Evolutionary conservation across 768 basidiomycete species (phyloP).

Genomic region (Kwoniella sp.): DNA sequence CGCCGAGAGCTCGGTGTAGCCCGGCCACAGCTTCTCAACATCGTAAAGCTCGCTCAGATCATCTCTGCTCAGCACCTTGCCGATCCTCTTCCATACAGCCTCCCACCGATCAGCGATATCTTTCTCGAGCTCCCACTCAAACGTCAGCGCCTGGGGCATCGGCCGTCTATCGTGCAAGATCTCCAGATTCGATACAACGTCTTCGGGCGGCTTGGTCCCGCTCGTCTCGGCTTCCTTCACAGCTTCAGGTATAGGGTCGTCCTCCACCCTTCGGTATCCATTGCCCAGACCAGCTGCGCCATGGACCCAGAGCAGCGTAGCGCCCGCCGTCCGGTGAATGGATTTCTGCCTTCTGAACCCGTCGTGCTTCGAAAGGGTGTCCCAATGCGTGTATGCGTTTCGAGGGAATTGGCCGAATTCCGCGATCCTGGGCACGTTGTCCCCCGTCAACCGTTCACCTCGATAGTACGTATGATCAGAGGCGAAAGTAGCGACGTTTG

Average conservation of each 20-base stretch:
- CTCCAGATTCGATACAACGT: not conserved
- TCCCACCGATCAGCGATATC: not conserved
- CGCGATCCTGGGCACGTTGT: not conserved
- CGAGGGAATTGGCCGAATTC: slow-evolving; percentile 7
- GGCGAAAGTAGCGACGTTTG: slow-evolving; percentile 6
- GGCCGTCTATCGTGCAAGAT: slow-evolving; percentile 3
- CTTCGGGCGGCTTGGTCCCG: not conserved
- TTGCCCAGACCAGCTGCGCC: slow-evolving; percentile 5
- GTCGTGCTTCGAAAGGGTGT: slow-evolving; percentile 7
- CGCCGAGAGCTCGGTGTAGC: not conserved
- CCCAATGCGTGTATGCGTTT: slow-evolving; percentile 8
- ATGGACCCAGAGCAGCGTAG: slow-evolving; percentile 10
- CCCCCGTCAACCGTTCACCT: not conserved
- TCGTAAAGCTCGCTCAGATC: slow-evolving; percentile 2
- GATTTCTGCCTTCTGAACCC: slow-evolving; percentile 17
- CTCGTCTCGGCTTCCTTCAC: slow-evolving; percentile 1
- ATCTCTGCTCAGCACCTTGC: not conserved
- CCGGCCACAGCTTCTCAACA: slow-evolving; percentile 1
- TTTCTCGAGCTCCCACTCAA: not conserved
- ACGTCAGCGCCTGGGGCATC: not conserved
- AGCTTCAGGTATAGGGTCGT: not conserved
- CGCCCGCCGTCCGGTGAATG: slow-evolving; percentile 7
- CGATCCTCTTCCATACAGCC: not conserved
- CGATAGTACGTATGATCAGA: slow-evolving; percentile 15
- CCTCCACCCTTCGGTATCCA: slow-evolving; percentile 9